Conservation (phyloP, 495 filamentous ascomycete species). For the Penicillium malachiteum region DNA sequence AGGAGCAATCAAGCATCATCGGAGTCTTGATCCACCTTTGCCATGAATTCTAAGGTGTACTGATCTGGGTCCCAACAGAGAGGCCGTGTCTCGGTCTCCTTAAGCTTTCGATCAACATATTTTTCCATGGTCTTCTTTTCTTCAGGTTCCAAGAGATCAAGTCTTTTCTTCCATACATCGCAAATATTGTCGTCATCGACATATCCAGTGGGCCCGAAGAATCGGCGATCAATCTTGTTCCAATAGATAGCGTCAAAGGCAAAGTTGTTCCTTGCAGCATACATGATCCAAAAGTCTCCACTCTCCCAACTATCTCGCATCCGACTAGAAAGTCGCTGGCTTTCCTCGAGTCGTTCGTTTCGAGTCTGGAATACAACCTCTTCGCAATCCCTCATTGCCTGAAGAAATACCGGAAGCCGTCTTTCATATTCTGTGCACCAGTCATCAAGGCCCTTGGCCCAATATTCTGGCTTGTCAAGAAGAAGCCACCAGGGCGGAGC, state of each 20-base stretch:
- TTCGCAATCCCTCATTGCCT: slow-evolving; percentile 1
- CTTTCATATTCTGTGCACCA: slow-evolving; percentile 20
- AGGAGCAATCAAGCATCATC: no score
- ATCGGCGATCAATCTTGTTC: slow-evolving; percentile 15
- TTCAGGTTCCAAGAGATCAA: slow-evolving; percentile 7
- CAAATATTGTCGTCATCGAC: not conserved
- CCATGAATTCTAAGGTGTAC: slow-evolving; percentile 13
- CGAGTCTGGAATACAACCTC: not conserved
- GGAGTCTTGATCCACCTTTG: no score
- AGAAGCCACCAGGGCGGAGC: slow-evolving; percentile 9
- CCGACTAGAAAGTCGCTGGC: slow-evolving; percentile 12
- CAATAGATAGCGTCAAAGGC: slow-evolving; percentile 12
- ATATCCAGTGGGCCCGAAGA: slow-evolving; percentile 11
- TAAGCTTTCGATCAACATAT: slow-evolving; percentile 15
- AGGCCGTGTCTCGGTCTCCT: slow-evolving; percentile 18
- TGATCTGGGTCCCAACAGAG: slow-evolving; percentile 26
- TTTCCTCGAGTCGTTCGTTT: slow-evolving; percentile 3
- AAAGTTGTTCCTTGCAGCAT: slow-evolving; percentile 16
- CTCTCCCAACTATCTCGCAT: slow-evolving; percentile 19
- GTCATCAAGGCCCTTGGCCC: slow-evolving; percentile 16
- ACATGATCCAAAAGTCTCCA: slow-evolving; percentile 19
- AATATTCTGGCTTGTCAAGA: slow-evolving; percentile 5
- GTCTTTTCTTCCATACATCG: slow-evolving; percentile 19
- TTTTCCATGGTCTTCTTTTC: slow-evolving; percentile 18
- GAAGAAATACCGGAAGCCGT: slow-evolving; percentile 12